phyloP scores from a whole-genome alignment of 768 basidiomycete genomes.

The Leccinum subtestaceum region DNA sequence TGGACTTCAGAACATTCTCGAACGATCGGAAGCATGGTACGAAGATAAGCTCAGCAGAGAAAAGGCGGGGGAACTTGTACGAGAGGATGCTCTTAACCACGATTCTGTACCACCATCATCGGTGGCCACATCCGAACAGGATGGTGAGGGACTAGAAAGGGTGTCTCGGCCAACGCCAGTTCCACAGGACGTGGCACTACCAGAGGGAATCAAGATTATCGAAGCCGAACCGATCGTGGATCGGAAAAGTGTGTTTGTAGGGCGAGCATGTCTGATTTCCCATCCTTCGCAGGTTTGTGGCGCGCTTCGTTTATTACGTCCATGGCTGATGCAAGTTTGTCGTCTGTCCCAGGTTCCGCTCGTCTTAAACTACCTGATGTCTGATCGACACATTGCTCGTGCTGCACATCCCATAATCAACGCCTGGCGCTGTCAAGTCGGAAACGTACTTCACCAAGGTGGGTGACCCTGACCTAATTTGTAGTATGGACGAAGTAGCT shows the following conservation, averaged over 20 bases:
- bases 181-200: constrained; percentile 34
- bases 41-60: constrained; percentile 58
- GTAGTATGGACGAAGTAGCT: not conserved
- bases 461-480: constrained; percentile 8
- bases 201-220: constrained; percentile 62
- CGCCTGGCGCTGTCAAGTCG: constrained; percentile 76
- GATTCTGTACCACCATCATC: constrained; percentile 14
- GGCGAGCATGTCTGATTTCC: constrained; percentile 77
- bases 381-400: constrained; percentile 69
- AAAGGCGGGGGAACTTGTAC: constrained; percentile 50
- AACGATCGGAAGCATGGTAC: constrained; percentile 69
- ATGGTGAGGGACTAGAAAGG: constrained; percentile 3
- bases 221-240: constrained; percentile 81
- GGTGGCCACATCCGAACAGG: not conserved
- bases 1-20: constrained; percentile 73
- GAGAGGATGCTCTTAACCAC: constrained; percentile 47
- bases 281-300: constrained; percentile 66
- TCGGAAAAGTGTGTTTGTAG: constrained; percentile 82
- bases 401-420: constrained; percentile 80
- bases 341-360: constrained; percentile 53
- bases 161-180: constrained; percentile 2
- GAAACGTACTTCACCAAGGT: constrained; percentile 74
- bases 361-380: constrained; percentile 63
- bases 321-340: not conserved
- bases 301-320: not conserved